phyloP scores from a whole-genome alignment of 2,329 filamentous ascomycete genomes.

The Cercospora beticola region DNA sequence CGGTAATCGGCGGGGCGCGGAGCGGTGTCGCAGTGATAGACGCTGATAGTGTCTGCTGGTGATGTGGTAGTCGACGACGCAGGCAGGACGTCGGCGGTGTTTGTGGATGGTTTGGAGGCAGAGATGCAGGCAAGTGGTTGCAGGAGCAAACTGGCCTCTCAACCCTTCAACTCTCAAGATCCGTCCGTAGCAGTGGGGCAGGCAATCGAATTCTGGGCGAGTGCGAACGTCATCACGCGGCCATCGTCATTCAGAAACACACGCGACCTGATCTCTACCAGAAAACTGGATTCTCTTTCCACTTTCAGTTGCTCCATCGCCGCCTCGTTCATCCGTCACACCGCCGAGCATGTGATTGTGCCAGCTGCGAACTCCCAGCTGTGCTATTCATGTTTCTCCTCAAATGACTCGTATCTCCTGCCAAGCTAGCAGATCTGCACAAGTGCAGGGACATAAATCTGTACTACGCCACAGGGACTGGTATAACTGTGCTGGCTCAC shows the following conservation, averaged over 20 bases:
- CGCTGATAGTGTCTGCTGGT: not conserved
- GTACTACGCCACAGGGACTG: not conserved
- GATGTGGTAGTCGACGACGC: not conserved
- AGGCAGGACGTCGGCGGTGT: not conserved
- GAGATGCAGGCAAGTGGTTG: not conserved
- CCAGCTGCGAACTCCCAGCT: not conserved
- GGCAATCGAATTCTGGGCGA: constrained; percentile 1
- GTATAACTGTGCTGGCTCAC: not conserved
- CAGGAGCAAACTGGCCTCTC: constrained; percentile 2
- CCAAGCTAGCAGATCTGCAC: not conserved
- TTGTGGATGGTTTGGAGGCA: not conserved
- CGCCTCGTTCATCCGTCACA: not conserved
- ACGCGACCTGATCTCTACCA: not conserved
- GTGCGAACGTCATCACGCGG: constrained; percentile 5
- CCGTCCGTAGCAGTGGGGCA: constrained; percentile 1
- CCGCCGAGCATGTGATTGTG: constrained; percentile 4
- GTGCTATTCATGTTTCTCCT: not conserved
- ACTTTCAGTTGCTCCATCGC: not conserved
- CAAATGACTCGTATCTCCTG: constrained; percentile 3
- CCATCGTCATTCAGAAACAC: constrained; percentile 11
- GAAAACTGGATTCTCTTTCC: not conserved
- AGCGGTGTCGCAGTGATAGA: not conserved
- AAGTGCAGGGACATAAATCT: not conserved
- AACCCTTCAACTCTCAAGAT: not conserved
- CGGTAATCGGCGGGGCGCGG: constrained; percentile 1